A percentile compares a stretch with the other conserved stretches of the same genome.
phyloP scores from a whole-genome alignment of 1,139 yeast species.

The Hansenula lynferdii region DNA sequence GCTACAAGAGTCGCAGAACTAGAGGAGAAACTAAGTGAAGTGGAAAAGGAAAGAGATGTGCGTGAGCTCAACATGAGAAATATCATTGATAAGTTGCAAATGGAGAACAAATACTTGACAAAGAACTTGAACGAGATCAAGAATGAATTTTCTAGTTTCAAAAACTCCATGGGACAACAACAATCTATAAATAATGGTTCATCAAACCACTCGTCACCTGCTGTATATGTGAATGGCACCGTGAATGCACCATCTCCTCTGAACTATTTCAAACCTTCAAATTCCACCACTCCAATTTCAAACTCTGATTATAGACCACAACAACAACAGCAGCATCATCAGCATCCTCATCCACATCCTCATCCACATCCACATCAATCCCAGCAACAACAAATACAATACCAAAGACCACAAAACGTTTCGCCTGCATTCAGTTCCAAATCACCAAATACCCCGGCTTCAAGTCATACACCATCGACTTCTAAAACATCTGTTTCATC shows the following conservation, averaged over 20 bases:
- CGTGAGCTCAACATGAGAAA: conserved; percentile 55
- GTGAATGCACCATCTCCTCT: conserved; percentile 21
- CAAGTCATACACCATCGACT: conserved; percentile 17
- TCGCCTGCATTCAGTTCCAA: conserved; percentile 7
- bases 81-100: conserved; percentile 28
- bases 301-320: conserved; percentile 3
- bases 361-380: neutral
- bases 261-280: conserved; percentile 18
- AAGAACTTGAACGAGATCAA: conserved; percentile 25
- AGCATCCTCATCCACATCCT: conserved; percentile 4
- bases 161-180: conserved; percentile 7
- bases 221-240: conserved; percentile 19
- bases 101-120: conserved; percentile 29
- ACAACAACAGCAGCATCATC: conserved; percentile 7
- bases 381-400: neutral
- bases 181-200: conserved; percentile 6
- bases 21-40: conserved; percentile 51
- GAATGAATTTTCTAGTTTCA: conserved; percentile 18
- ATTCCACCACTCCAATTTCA: too few species aligned
- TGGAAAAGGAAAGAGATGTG: conserved; percentile 59
- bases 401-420: conserved; percentile 6
- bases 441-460: conserved; percentile 9
- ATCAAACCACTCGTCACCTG: conserved; percentile 14
- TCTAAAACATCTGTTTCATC: conserved; percentile 10
- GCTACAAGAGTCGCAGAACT: conserved; percentile 41